A percentile compares a stretch with the other conserved stretches of the same genome.
These are phyloP conservation scores for Paraurostyla sp. DNA, from an alignment of 73 alveolate species.

Conservation along the genomic window DNA sequence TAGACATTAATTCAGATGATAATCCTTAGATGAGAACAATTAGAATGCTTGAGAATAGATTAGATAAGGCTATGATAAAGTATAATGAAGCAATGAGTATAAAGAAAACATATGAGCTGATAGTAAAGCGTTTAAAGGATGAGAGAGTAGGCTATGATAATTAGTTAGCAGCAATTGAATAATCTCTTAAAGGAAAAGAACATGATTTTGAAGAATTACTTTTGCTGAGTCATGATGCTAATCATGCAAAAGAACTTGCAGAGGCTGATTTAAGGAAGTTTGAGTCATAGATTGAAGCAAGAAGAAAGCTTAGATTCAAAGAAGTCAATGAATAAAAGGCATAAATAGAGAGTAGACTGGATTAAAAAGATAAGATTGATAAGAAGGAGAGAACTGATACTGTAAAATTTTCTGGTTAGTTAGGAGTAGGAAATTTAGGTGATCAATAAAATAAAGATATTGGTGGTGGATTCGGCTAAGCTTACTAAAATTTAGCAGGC, in stretches of 20 bases:
- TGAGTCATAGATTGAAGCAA: constrained; percentile 89
- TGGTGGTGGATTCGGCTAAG: too few species aligned
- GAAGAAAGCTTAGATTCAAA: constrained; percentile 86
- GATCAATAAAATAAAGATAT: not conserved
- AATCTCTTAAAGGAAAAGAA: constrained; percentile 94
- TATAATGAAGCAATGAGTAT: constrained; percentile 92
- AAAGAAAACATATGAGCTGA: constrained; percentile 90
- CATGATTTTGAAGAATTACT: constrained; percentile 98
- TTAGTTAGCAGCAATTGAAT: constrained; percentile 98
- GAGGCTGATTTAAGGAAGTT: constrained; percentile 94
- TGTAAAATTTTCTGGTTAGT: not conserved
- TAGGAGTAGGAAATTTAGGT: not conserved
- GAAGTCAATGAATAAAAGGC: constrained; percentile 80
- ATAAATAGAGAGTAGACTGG: constrained; percentile 77
- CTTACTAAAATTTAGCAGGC: not conserved
- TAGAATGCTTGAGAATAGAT: constrained; percentile 91
- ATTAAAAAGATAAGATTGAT: constrained; percentile 55
- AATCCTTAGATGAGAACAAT: constrained; percentile 93
- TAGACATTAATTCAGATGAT: constrained; percentile 80
- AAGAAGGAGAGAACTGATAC: constrained; percentile 26
- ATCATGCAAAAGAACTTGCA: constrained; percentile 97
- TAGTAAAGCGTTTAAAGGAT: constrained; percentile 95
- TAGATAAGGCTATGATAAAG: constrained; percentile 92
- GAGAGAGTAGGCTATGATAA: constrained; percentile 99
- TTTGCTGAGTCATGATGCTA: constrained; percentile 98